Evolutionary conservation across 2,329 filamentous ascomycete species (phyloP), one percentile per base, ranked within the genome.

Genomic region (Keithomyces neogunnii): DNA sequence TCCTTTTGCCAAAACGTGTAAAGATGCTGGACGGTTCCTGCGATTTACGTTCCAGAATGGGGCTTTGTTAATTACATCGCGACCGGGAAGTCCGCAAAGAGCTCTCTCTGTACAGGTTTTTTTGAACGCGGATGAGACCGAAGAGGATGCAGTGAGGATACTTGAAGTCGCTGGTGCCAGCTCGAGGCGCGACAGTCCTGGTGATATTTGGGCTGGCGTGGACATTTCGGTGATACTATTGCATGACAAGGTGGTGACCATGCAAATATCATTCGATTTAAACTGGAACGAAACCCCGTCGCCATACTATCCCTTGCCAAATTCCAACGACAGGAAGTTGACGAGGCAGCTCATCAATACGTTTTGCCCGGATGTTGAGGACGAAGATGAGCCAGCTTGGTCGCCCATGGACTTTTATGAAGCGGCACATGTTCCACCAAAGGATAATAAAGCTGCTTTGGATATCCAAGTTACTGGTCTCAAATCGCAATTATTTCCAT

Each of bases 401-500:
- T 74, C 73, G 2, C 74, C 77, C 0, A 73, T 76, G 58, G 72
- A 73, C 52, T 91, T 91, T 62, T 91, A 90, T 59, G 77, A 86
- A 49, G 80, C 81, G 13, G 83, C 86, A 1, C 77, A 83, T 60
- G 75, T 84, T 2, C 83, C 87, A 1, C 56, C 69, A 9, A 70
- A 69, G n/a, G 60, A 69, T 4, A 71, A 77, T 49, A 53, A 61
- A 13, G 57, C 63, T 3, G 52, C 73, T 1, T 58, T 63, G 2
- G 63, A 67, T 0, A 69, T 81, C 36, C 38, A 67, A 3, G 63
- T 81, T 5, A 67, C 72, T 0, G 67, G 65, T 30, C 69, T 76
- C 48, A 69, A 68, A 44, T 74, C 81, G 1, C 69, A 67, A 0
- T 67, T 90, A 0, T 90, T 82, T 61, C 86, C 85, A 0, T 91